These are phyloP conservation scores for Ricinus communis DNA, from an alignment of 345 rosid species.

Conservation along the genomic window DNA sequence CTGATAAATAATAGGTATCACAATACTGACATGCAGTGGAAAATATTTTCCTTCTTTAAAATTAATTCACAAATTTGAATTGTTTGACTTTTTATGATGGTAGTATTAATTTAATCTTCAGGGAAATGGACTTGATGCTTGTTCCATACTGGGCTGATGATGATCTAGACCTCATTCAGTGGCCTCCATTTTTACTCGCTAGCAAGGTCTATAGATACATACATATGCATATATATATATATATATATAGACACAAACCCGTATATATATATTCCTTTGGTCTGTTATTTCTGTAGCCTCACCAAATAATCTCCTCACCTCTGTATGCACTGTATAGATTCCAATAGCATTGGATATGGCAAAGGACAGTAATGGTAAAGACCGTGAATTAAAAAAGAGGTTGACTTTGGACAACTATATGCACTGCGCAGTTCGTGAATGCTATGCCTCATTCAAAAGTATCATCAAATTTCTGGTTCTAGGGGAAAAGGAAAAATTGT, in stretches of 20 bases:
- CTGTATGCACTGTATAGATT: slow-evolving; percentile 43
- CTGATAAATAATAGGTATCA: slow-evolving; percentile 71
- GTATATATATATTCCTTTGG: slow-evolving; percentile 2
- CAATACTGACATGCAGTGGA: background rate
- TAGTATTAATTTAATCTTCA: slow-evolving; percentile 30
- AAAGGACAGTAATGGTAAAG: slow-evolving; percentile 93
- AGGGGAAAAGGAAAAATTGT: slow-evolving; percentile 64
- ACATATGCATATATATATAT: too few species aligned
- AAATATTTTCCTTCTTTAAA: background rate
- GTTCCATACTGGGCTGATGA: slow-evolving; percentile 99
- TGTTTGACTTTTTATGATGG: background rate
- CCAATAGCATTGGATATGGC: slow-evolving; percentile 99
- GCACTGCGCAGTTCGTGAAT: slow-evolving; percentile 91
- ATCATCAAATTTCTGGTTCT: slow-evolving; percentile 76
- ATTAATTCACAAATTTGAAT: background rate
- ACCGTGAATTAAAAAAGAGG: slow-evolving; percentile 81
- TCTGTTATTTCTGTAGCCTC: background rate
- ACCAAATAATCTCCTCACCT: background rate
- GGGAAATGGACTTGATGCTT: slow-evolving; percentile 97
- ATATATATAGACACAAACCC: too few species aligned
- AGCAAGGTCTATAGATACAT: slow-evolving; percentile 98
- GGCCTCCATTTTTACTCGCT: slow-evolving; percentile 98
- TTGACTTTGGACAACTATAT: slow-evolving; percentile 66
- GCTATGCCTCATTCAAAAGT: slow-evolving; percentile 87
- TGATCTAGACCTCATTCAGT: slow-evolving; percentile 81